phyloP scores from a whole-genome alignment of 441 rosid genomes.

The Hura crepitans region DNA sequence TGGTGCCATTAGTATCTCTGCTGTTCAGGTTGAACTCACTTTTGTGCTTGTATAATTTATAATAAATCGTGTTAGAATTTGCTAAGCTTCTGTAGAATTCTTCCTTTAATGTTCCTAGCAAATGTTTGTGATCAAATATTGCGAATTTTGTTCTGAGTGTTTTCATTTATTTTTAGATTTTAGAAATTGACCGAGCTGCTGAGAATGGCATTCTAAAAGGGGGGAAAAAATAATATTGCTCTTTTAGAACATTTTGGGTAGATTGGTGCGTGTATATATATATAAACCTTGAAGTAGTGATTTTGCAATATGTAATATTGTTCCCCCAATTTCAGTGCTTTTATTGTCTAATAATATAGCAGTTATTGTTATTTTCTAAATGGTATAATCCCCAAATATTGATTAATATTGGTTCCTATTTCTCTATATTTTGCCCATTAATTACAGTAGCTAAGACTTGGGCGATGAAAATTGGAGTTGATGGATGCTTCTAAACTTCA shows the following conservation, averaged over 20 bases:
- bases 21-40: slow-evolving; percentile 60
- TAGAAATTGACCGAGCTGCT: not conserved
- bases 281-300: too few species aligned
- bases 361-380: too few species aligned
- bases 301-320: too few species aligned
- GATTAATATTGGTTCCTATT: not conserved
- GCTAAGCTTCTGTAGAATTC: not conserved
- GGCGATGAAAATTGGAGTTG: not conserved
- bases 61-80: not conserved
- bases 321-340: too few species aligned
- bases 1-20: slow-evolving; percentile 93
- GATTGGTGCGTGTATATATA: too few species aligned
- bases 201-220: too few species aligned
- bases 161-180: not conserved
- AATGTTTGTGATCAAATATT: not conserved
- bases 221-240: too few species aligned
- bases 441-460: too few species aligned
- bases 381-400: too few species aligned
- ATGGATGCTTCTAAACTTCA: not conserved
- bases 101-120: not conserved
- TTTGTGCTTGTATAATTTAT: not conserved
- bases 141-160: not conserved
- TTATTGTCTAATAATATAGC: too few species aligned
- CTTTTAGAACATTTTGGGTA: too few species aligned
- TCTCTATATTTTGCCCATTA: too few species aligned